Evolutionary conservation across 1,139 yeast species (phyloP).

Genomic region (Fermentozyma sake): DNA sequence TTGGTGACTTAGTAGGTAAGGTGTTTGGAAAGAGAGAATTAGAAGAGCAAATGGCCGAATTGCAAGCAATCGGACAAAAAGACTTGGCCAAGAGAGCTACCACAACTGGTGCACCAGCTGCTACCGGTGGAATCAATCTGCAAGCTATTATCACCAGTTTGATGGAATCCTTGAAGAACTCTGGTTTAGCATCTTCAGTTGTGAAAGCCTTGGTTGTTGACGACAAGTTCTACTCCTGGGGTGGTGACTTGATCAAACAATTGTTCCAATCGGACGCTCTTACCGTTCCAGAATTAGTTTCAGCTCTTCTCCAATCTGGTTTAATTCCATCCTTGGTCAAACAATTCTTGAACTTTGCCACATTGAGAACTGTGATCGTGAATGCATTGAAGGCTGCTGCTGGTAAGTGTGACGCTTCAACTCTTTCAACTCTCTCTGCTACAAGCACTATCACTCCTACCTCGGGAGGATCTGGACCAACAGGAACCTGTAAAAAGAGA

Average conservation of each 20-base stretch:
- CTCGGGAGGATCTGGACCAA: conserved; percentile 10
- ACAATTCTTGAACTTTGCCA: conserved; percentile 37
- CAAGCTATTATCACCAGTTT: conserved; percentile 28
- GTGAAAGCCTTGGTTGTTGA: conserved; percentile 39
- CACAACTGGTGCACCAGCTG: no score
- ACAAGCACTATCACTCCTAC: conserved; percentile 16
- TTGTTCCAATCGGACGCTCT: conserved; percentile 31
- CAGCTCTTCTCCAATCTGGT: conserved; percentile 34
- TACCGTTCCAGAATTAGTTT: conserved; percentile 23
- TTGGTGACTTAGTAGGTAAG: conserved; percentile 8
- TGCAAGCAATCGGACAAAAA: conserved; percentile 8
- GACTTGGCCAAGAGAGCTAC: conserved; percentile 13
- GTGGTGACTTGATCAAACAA: conserved; percentile 35
- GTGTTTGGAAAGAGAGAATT: conserved; percentile 23
- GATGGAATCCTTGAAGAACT: conserved; percentile 43
- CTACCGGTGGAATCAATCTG: no score
- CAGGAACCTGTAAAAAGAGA: conserved; percentile 20
- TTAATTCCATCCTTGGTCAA: conserved; percentile 35
- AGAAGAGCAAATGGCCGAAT: conserved; percentile 5
- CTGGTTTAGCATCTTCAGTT: conserved; percentile 42
- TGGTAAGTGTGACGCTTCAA: conserved; percentile 34
- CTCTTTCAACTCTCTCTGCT: conserved; percentile 22
- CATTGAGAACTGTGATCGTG: conserved; percentile 38
- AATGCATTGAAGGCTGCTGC: conserved; percentile 46
- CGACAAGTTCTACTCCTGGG: conserved; percentile 35